These are phyloP conservation scores for Cyberlindnera nakhonratchasimensis DNA, from an alignment of 805 yeast species.

Conservation along the genomic window DNA sequence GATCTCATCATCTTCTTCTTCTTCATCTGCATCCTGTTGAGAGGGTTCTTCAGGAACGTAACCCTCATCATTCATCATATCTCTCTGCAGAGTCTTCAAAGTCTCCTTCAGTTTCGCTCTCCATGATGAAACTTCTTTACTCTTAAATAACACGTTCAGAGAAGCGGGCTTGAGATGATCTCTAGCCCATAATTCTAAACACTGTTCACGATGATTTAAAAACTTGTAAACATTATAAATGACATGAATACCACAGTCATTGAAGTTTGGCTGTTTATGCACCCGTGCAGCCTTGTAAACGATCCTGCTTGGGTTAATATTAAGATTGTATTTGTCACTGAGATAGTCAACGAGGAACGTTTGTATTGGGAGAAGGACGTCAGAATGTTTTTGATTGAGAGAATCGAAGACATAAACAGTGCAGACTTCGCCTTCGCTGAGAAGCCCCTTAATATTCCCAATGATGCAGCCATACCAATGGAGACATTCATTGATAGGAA, in stretches of 20 bases:
- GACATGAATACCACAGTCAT: constrained; percentile 94
- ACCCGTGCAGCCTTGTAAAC: constrained; percentile 50
- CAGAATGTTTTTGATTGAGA: constrained; percentile 53
- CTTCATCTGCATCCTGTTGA: constrained; percentile 4
- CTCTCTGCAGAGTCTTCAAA: constrained; percentile 12
- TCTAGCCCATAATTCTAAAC: constrained; percentile 47
- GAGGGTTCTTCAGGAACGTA: constrained; percentile 9
- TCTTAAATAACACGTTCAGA: constrained; percentile 22
- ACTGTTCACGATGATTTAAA: constrained; percentile 44
- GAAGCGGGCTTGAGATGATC: constrained; percentile 18
- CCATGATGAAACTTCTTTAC: constrained; percentile 26
- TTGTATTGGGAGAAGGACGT: constrained; percentile 50
- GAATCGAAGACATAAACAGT: constrained; percentile 67
- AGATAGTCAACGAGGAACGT: constrained; percentile 67
- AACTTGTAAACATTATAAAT: constrained; percentile 67
- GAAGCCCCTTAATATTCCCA: constrained; percentile 42
- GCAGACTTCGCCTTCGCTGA: constrained; percentile 18
- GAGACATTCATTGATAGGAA: constrained; percentile 76
- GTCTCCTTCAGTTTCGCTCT: constrained; percentile 3
- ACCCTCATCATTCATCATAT: constrained; percentile 13
- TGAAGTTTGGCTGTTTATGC: constrained; percentile 82
- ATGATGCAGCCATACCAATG: constrained; percentile 91
- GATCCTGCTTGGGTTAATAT: constrained; percentile 45
- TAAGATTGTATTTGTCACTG: constrained; percentile 51
- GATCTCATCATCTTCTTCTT: constrained; percentile 12